These are phyloP conservation scores for Bjerkandera adusta DNA, from an alignment of 1,284 basidiomycete genomes.

Conservation along the genomic window DNA sequence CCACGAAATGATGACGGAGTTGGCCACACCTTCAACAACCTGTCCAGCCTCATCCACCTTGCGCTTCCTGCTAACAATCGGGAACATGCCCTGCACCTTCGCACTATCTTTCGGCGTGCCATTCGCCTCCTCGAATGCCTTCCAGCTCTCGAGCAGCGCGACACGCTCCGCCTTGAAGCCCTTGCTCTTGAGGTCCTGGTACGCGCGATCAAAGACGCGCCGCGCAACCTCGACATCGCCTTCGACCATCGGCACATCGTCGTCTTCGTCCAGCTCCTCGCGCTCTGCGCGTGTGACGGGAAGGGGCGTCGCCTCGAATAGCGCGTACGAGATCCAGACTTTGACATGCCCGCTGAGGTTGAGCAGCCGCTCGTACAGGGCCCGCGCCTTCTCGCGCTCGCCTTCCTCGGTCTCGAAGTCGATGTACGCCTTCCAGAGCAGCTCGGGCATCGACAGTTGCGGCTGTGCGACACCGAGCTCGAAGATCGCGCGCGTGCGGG, in stretches of 20 bases:
- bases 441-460: conserved; percentile 96
- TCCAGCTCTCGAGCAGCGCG: conserved; percentile 90
- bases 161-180: conserved; percentile 91
- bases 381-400: conserved; percentile 81
- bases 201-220: conserved; percentile 81
- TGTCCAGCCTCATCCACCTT: conserved; percentile 83
- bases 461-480: conserved; percentile 92
- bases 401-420: conserved; percentile 96
- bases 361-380: conserved; percentile 90
- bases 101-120: conserved; percentile 68
- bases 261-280: conserved; percentile 76
- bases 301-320: conserved; percentile 73
- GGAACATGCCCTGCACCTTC: conserved; percentile 88
- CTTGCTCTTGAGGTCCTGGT: conserved; percentile 80
- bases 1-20: conserved; percentile 39
- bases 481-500: conserved; percentile 92
- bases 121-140: conserved; percentile 80
- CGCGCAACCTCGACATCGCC: conserved; percentile 73
- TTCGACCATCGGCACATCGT: conserved; percentile 64
- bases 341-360: conserved; percentile 93
- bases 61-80: conserved; percentile 85
- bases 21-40: conserved; percentile 75
- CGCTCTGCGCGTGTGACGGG: conserved; percentile 62
- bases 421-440: conserved; percentile 98
- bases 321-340: conserved; percentile 81